Percentiles rank a stretch among this genome's conserved stretches.
Conservation (phyloP, 495 filamentous ascomycete genomes). For the Aspergillus nanangensis region DNA sequence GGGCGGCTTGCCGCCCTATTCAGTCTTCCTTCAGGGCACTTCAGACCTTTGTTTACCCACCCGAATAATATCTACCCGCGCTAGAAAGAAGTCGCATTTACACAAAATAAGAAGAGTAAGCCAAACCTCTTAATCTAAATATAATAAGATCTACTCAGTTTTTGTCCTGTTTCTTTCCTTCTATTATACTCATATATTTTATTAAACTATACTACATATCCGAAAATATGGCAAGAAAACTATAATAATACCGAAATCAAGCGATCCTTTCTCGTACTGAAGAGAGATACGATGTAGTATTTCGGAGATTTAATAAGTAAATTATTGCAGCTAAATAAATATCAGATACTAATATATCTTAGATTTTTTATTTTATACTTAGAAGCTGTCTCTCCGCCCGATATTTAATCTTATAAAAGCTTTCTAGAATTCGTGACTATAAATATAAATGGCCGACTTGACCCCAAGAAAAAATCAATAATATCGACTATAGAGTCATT, state of each 20-base stretch:
- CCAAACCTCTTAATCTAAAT: not conserved
- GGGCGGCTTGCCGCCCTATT: slow-evolving; percentile 1
- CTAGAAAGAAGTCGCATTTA: not conserved
- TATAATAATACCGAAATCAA: not conserved
- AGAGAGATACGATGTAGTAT: not conserved
- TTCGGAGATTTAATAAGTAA: not conserved
- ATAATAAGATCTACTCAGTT: not conserved
- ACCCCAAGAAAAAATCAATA: not conserved
- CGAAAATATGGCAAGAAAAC: not conserved
- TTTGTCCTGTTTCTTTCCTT: too few relatives aligned
- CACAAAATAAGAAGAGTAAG: not conserved
- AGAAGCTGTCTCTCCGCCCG: not conserved
- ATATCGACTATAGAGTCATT: not conserved
- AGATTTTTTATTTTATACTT: not conserved
- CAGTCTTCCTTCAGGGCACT: slow-evolving; percentile 1
- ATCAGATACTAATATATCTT: not conserved
- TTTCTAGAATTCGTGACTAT: not conserved
- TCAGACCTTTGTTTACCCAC: not conserved
- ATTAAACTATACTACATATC: not conserved
- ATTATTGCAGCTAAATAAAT: not conserved
- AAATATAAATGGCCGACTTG: not conserved
- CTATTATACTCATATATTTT: too few relatives aligned
- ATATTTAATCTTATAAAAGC: not conserved
- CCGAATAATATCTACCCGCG: not conserved
- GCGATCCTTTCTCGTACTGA: not conserved